These are phyloP conservation scores for Gentiana dahurica DNA, from an alignment of 257 asterid species.

Conservation along the genomic window DNA sequence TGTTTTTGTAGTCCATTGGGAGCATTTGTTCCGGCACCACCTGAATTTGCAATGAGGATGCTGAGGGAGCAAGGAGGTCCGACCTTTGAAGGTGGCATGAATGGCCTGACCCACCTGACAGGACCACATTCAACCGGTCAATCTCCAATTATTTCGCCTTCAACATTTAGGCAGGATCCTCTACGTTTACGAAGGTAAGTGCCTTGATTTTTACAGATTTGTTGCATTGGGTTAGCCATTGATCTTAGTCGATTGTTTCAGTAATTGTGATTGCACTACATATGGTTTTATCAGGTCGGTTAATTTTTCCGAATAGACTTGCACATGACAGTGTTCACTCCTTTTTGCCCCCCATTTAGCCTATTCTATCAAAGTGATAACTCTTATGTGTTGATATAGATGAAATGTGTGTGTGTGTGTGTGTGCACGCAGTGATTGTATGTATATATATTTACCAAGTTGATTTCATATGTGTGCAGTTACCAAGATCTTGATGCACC, in stretches of 20 bases:
- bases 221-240: neutral
- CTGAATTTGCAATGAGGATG: conserved; percentile 98
- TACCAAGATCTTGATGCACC: conserved; percentile 98
- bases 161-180: conserved; percentile 80
- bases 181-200: conserved; percentile 83
- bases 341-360: no score
- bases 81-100: conserved; percentile 81
- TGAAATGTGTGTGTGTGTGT: no score
- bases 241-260: no score
- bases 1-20: conserved; percentile 66
- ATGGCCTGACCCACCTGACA: conserved; percentile 32
- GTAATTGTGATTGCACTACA: no score
- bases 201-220: neutral
- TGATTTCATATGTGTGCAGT: conserved; percentile 34
- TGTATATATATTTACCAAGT: neutral
- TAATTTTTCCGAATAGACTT: no score
- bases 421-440: no score
- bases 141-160: conserved; percentile 71
- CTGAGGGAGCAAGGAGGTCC: conserved; percentile 93
- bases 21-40: conserved; percentile 98
- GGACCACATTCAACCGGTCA: conserved; percentile 58
- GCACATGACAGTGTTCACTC: no score
- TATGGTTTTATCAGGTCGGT: no score
- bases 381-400: no score
- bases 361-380: no score